Evolutionary conservation across 106 monocot species (phyloP).

Genomic region (Cymbidium sinense): DNA sequence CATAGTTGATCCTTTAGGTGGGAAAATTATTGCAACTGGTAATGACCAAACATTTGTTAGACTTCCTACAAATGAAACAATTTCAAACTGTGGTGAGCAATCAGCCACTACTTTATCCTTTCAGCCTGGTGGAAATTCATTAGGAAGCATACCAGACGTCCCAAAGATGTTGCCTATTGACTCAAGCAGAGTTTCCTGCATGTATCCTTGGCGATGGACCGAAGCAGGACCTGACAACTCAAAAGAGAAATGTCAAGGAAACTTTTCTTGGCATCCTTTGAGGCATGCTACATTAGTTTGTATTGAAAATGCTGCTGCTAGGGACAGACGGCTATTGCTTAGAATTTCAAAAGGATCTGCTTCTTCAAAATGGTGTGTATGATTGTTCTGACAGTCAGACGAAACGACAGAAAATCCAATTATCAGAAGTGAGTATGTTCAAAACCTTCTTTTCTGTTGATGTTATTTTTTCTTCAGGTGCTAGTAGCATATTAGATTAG

Average conservation of each 20-base stretch:
- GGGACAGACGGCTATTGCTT: constrained; percentile 45
- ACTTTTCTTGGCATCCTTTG: constrained; percentile 72
- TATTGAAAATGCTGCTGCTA: constrained; percentile 67
- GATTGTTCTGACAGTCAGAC: constrained; percentile 17
- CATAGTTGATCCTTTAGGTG: constrained; percentile 58
- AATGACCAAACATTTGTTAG: constrained; percentile 30
- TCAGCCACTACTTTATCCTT: background rate
- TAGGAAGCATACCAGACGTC: background rate
- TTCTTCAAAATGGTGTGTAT: constrained; percentile 7
- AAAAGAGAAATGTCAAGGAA: constrained; percentile 12
- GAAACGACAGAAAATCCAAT: constrained; percentile 55
- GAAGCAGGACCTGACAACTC: constrained; percentile 12
- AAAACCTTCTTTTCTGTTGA: background rate
- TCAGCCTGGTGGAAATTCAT: background rate
- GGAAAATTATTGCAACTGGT: constrained; percentile 54
- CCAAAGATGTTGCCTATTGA: constrained; percentile 7
- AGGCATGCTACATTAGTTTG: constrained; percentile 78
- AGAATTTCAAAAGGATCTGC: constrained; percentile 6
- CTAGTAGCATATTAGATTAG: background rate
- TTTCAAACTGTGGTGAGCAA: background rate
- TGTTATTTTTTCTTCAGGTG: background rate
- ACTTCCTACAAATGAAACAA: constrained; percentile 8
- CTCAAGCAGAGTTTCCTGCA: constrained; percentile 40
- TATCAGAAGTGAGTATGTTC: constrained; percentile 25
- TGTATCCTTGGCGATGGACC: constrained; percentile 69